These are phyloP conservation scores for Chlamydomonas eustigma DNA, from an alignment of 139 green algal species.

Conservation along the genomic window DNA sequence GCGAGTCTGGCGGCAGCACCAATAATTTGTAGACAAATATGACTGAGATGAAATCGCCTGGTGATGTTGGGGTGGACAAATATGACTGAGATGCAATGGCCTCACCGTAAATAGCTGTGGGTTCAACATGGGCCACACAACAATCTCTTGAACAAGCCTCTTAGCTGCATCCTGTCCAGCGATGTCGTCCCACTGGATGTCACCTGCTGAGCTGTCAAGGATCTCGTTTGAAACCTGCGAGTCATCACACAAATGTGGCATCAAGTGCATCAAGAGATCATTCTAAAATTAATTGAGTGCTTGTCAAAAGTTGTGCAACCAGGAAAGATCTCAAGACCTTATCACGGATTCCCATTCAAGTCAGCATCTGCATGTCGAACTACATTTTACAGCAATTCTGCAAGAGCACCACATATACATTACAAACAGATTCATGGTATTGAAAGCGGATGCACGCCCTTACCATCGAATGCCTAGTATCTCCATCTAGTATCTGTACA, in stretches of 20 bases:
- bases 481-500: no score
- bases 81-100: no score
- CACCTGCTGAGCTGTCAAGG: background rate
- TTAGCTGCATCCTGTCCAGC: constrained; percentile 77
- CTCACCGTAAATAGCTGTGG: constrained; percentile 79
- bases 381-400: background rate
- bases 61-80: no score
- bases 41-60: no score
- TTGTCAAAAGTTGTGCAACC: no score
- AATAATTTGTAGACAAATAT: no score
- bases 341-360: no score
- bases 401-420: background rate
- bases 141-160: constrained; percentile 84
- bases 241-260: background rate
- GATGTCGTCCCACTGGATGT: constrained; percentile 61
- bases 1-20: no score
- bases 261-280: background rate
- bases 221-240: constrained; percentile 34
- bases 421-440: background rate
- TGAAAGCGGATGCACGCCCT: no score
- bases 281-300: no score
- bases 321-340: no score
- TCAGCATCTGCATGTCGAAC: background rate
- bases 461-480: no score
- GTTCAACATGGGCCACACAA: constrained; percentile 94